Base-by-base conservation (phyloP, 2,329 filamentous ascomycete genomes). In the Alternaria ethzedia region DNA sequence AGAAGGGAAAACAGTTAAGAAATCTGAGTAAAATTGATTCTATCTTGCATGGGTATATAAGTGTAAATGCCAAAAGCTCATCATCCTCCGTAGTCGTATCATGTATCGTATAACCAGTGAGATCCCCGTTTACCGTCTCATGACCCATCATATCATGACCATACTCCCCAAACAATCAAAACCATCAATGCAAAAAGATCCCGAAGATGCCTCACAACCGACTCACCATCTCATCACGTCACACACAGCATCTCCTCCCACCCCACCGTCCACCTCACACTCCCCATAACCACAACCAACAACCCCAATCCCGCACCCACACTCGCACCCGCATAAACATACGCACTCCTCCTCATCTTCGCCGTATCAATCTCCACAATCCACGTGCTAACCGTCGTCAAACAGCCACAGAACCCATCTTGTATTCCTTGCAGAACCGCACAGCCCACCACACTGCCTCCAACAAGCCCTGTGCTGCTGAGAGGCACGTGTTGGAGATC, bases 201-300 rank as follows among this genome's bases (percentile, higher is more conserved):
- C n/a, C n/a, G n/a, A n/a, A n/a, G n/a, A n/a, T n/a, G n/a, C n/a
- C n/a, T n/a, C n/a, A n/a, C n/a, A n/a, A n/a, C n/a, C n/a, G n/a
- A n/a, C n/a, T n/a, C 28, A 30, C 5, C 11, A 30, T 0, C 12
- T 11, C 41, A 56, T 17, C 41, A 63, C 8, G 57, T 63, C 46
- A 23, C 2, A 20, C 61, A 64, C 21, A 61, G 12, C 25, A 64
- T 54, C 17, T 43, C 44, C 32, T 58, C 15, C 76, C 77, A 85
- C 2, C 83, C 83, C 6, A 83, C 72, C 21, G 85, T 90, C 93
- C 92, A 96, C 63, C 86, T 82, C 73, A 95, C 80, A 63, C 90
- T 89, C 0, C 93, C 93, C 89, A 95, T 92, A 17, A 94, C 85
- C 1, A 88, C 83, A 23, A 94, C 84, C 84, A 92, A 79, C 11